Conservation (phyloP, 768 basidiomycete species). For the Candolleomyces aberdarensis region DNA sequence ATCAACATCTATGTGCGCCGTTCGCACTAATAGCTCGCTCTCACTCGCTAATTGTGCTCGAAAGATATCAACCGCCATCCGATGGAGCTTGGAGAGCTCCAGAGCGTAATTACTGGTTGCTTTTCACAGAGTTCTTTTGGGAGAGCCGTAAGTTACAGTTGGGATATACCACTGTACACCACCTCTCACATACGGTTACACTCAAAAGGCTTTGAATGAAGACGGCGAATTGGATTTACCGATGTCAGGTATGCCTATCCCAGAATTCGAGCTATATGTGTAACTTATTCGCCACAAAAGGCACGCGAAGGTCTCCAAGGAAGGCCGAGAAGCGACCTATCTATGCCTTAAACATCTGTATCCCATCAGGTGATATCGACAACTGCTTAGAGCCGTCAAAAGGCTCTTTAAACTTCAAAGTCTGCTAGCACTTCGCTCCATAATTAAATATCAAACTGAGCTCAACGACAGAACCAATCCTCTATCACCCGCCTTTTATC, state of each 20-base stretch:
- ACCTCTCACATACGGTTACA: neutral
- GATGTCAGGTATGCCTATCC: conserved; percentile 31
- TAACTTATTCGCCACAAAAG: conserved; percentile 30
- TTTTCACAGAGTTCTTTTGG: conserved; percentile 71
- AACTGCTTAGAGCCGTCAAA: conserved; percentile 82
- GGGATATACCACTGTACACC: neutral
- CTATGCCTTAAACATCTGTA: conserved; percentile 74
- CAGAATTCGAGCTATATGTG: neutral
- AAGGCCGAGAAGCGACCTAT: conserved; percentile 78
- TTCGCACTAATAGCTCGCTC: neutral
- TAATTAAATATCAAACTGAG: conserved; percentile 10
- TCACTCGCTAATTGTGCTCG: neutral
- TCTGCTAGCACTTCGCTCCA: conserved; percentile 23
- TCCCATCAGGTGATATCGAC: conserved; percentile 69
- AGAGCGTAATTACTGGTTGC: conserved; percentile 59
- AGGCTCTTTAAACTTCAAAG: conserved; percentile 62
- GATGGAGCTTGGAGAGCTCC: conserved; percentile 61
- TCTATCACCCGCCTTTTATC: conserved; percentile 54
- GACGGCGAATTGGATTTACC: conserved; percentile 44
- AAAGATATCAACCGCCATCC: conserved; percentile 81
- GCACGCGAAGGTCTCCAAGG: conserved; percentile 66
- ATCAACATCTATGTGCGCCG: conserved; percentile 77
- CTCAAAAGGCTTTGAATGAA: conserved; percentile 67
- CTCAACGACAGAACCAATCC: conserved; percentile 50
- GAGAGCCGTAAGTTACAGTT: conserved; percentile 53